A percentile compares a stretch with the other conserved stretches of the same genome.
Conservation (phyloP, 2,329 filamentous ascomycete species). For the Cordyceps farinosa region DNA sequence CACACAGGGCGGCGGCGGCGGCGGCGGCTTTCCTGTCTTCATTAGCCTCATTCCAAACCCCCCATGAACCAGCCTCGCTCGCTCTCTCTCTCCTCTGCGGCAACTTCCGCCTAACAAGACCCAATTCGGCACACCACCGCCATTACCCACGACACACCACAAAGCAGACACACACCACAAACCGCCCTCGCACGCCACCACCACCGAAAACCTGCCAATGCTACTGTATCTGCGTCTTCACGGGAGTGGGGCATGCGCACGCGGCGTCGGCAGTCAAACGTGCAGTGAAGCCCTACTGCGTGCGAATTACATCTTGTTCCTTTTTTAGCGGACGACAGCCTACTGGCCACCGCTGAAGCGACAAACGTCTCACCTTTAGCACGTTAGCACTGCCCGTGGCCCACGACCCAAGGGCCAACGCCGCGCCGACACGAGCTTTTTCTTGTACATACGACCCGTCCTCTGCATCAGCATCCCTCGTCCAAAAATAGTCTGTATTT, state of each 20-base stretch:
- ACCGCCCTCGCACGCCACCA: neutral
- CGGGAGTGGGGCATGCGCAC: neutral
- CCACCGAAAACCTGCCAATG: neutral
- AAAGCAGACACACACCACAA: neutral
- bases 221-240: neutral
- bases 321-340: neutral
- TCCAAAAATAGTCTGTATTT: too few species aligned
- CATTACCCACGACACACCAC: too few species aligned
- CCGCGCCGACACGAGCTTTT: neutral
- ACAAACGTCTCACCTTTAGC: slow-evolving; percentile 1
- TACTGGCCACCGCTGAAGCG: slow-evolving; percentile 1
- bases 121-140: too few species aligned
- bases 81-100: neutral
- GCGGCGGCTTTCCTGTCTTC: too few species aligned
- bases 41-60: too few species aligned
- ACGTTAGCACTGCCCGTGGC: neutral
- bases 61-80: too few species aligned
- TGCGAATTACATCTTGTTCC: too few species aligned
- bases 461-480: neutral
- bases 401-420: too few species aligned
- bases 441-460: neutral
- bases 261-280: neutral
- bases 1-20: too few species aligned
- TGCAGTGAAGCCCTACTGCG: neutral
- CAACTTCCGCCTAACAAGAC: neutral